Conservation (phyloP, 257 asterid genomes). For the Fraxinus cuspidata region DNA sequence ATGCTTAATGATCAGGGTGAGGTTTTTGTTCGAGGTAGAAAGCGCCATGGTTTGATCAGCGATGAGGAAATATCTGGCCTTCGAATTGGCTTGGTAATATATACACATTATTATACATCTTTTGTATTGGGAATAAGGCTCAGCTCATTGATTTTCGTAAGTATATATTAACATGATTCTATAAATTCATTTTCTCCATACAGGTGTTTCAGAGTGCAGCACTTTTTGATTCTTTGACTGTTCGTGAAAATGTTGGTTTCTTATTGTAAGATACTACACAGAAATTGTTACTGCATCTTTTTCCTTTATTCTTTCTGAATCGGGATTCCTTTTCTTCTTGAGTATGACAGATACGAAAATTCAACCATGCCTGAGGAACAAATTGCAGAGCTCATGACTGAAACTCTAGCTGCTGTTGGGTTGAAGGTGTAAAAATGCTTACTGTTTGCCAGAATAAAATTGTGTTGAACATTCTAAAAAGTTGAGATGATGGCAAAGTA, state of each 20-base stretch:
- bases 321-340: slow-evolving; percentile 8
- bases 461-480: not conserved
- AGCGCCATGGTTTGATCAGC: slow-evolving; percentile 82
- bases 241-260: slow-evolving; percentile 96
- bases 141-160: not conserved
- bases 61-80: slow-evolving; percentile 97
- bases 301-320: slow-evolving; percentile 3
- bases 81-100: slow-evolving; percentile 93
- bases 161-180: slow-evolving; percentile 27
- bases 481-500: not conserved
- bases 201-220: slow-evolving; percentile 99
- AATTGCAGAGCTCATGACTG: slow-evolving; percentile 81
- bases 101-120: slow-evolving; percentile 18
- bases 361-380: slow-evolving; percentile 84
- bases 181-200: slow-evolving; percentile 28
- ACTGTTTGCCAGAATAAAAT: slow-evolving; percentile 9
- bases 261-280: slow-evolving; percentile 66
- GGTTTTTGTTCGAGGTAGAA: slow-evolving; percentile 82
- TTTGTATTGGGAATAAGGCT: not conserved
- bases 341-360: slow-evolving; percentile 67
- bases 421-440: slow-evolving; percentile 63
- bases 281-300: slow-evolving; percentile 7
- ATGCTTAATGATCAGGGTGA: slow-evolving; percentile 67
- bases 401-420: slow-evolving; percentile 96
- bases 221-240: slow-evolving; percentile 93